Percentiles rank a stretch among this genome's conserved stretches.
Evolutionary conservation across 306 rosid species (phyloP).

Genomic region (Cucurbita ficifolia): DNA sequence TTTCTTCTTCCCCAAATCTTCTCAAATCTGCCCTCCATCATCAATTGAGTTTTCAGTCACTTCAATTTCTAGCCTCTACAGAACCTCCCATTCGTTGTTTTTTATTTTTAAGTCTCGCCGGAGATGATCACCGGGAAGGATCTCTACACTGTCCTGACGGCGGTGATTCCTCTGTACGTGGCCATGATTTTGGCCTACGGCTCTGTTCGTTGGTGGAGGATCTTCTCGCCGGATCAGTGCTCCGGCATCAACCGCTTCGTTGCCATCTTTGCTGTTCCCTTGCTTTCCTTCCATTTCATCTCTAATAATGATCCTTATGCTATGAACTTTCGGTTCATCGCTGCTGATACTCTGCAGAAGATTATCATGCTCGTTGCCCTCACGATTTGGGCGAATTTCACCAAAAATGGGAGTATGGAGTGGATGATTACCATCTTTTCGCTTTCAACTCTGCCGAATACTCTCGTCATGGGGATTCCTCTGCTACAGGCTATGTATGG

Average conservation of each 20-base stretch:
- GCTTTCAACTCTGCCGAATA: constrained; percentile 11
- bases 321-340: constrained; percentile 9
- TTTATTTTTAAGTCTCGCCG: neutral
- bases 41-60: neutral
- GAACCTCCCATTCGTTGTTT: neutral
- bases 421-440: constrained; percentile 10
- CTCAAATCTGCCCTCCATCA: neutral
- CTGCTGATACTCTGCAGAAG: constrained; percentile 15
- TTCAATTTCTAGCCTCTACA: neutral
- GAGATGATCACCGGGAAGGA: constrained; percentile 10
- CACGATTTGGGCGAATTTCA: constrained; percentile 8
- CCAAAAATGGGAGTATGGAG: constrained; percentile 6
- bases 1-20: neutral
- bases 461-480: constrained; percentile 13
- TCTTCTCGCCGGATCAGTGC: constrained; percentile 13
- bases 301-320: constrained; percentile 9
- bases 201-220: constrained; percentile 15
- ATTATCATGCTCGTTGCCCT: constrained; percentile 9
- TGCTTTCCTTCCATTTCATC: constrained; percentile 14
- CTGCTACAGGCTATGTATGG: constrained; percentile 11
- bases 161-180: constrained; percentile 13
- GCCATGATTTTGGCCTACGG: constrained; percentile 16
- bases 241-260: constrained; percentile 16
- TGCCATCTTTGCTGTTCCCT: constrained; percentile 5
- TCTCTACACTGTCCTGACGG: constrained; percentile 7